Evolutionary conservation across 129 eudicot genomes (phyloP).

Genomic region (Sambucus nigra): DNA sequence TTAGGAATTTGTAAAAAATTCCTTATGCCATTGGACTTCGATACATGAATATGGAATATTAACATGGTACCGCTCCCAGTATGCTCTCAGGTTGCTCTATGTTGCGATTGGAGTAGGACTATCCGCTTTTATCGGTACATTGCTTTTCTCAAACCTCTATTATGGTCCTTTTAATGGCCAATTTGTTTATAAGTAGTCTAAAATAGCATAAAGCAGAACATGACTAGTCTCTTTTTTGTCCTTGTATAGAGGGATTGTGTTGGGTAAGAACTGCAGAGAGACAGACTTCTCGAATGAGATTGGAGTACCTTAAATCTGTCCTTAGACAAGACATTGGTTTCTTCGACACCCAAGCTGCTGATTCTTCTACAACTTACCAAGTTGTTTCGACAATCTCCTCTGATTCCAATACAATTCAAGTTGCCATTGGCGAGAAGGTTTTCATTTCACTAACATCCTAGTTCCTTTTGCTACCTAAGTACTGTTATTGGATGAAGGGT

Average conservation of each 20-base stretch:
- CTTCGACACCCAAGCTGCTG: conserved; percentile 60
- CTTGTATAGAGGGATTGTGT: conserved; percentile 53
- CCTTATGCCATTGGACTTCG: conserved; percentile 1
- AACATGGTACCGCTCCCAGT: conserved; percentile 18
- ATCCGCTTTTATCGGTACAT: conserved; percentile 61
- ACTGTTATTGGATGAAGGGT: not conserved
- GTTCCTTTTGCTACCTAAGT: not conserved
- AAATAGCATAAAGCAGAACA: not conserved
- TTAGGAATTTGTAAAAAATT: no score
- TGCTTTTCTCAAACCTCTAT: not conserved
- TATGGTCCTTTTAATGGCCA: not conserved
- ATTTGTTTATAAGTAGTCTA: not conserved
- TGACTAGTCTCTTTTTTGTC: not conserved
- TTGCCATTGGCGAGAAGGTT: conserved; percentile 64
- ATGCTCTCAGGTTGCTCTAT: conserved; percentile 51
- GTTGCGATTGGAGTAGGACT: conserved; percentile 64
- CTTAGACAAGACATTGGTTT: conserved; percentile 69
- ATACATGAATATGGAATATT: not conserved
- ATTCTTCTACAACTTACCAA: conserved; percentile 47
- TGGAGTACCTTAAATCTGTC: conserved; percentile 65
- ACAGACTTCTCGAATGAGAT: conserved; percentile 62
- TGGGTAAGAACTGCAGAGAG: conserved; percentile 77
- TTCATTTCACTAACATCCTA: not conserved
- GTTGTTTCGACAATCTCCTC: conserved; percentile 58
- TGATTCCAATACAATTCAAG: conserved; percentile 53